Conservation (phyloP, 2,329 filamentous ascomycete genomes). For the Trematosphaeria pertusa region DNA sequence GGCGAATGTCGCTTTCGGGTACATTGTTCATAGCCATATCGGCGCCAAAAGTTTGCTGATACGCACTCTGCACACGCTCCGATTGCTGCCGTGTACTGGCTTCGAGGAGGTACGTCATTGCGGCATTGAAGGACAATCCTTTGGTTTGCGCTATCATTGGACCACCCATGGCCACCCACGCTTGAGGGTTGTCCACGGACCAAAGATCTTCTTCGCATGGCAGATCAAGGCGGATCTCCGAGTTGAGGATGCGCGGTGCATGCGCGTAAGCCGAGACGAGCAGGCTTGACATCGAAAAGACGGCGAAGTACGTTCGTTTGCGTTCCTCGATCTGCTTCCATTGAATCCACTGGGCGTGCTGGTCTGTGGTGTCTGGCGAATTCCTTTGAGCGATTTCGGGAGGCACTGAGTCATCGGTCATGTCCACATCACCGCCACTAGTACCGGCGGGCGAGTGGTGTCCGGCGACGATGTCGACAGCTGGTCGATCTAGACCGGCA, state of each 20-base stretch:
- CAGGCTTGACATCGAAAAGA: constrained; percentile 91
- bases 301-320: constrained; percentile 88
- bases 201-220: constrained; percentile 95
- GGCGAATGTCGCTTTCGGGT: constrained; percentile 70
- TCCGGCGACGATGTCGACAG: constrained; percentile 25
- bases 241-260: constrained; percentile 88
- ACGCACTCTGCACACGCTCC: constrained; percentile 45
- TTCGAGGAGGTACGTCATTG: constrained; percentile 79
- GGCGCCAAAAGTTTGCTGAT: constrained; percentile 58
- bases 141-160: constrained; percentile 72
- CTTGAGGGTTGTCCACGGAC: constrained; percentile 80
- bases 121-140: constrained; percentile 78
- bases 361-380: constrained; percentile 55
- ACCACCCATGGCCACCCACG: constrained; percentile 81
- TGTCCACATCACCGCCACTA: constrained; percentile 64
- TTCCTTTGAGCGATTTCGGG: constrained; percentile 34
- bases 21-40: constrained; percentile 57
- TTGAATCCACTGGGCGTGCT: constrained; percentile 80
- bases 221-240: constrained; percentile 86
- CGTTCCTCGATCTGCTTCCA: constrained; percentile 92
- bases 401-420: constrained; percentile 55
- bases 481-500: constrained; percentile 74
- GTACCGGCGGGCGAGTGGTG: constrained; percentile 30
- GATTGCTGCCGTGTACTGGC: constrained; percentile 70
- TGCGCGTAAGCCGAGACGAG: constrained; percentile 94